These are phyloP conservation scores for Gamsiella multidivaricata DNA, from an alignment of 192 early-diverging fungal species.

Conservation along the genomic window DNA sequence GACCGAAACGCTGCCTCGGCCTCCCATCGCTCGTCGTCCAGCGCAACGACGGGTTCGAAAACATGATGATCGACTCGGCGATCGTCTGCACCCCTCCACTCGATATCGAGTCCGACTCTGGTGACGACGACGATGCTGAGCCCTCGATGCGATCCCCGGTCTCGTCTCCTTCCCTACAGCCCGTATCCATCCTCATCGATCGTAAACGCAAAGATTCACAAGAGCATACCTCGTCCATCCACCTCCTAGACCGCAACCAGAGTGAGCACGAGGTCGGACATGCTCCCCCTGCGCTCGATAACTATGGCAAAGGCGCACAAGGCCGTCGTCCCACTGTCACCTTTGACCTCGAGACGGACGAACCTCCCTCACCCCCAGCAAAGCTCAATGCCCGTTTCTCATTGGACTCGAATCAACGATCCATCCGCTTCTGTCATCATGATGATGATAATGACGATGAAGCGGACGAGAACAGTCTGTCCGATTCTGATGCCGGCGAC, in stretches of 20 bases:
- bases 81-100: conserved; percentile 11
- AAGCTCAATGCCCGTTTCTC: neutral
- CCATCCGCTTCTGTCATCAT: neutral
- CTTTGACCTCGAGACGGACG: conserved; percentile 23
- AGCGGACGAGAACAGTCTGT: neutral
- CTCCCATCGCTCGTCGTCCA: neutral
- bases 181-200: conserved; percentile 12
- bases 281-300: neutral
- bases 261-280: conserved; percentile 8
- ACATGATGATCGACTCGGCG: conserved; percentile 23
- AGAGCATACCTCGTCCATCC: conserved; percentile 8
- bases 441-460: conserved; percentile 8
- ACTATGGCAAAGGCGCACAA: conserved; percentile 16
- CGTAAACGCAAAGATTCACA: conserved; percentile 40
- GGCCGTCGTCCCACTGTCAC: conserved; percentile 35
- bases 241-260: conserved; percentile 11
- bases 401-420: neutral
- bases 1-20: neutral
- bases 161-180: conserved; percentile 4
- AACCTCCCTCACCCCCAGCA: conserved; percentile 3
- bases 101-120: conserved; percentile 20
- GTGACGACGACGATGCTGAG: conserved; percentile 4
- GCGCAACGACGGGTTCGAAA: conserved; percentile 5
- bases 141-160: conserved; percentile 3
- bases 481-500: neutral